Evolutionary conservation across 2,329 filamentous ascomycete genomes (phyloP).

Genomic region (Neofusicoccum sp.): DNA sequence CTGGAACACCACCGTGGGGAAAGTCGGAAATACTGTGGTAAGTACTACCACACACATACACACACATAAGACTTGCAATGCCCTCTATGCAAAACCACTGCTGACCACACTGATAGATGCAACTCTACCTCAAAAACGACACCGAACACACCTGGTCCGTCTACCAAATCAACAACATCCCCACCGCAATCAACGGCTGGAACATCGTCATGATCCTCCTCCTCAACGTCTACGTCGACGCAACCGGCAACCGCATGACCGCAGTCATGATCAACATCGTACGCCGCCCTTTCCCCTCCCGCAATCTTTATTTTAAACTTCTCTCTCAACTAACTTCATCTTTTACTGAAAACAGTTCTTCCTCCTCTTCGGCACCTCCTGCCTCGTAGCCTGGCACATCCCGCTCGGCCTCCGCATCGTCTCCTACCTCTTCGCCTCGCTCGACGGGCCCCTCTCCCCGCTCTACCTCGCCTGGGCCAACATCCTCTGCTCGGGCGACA

Average conservation of each 20-base stretch:
- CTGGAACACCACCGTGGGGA: not conserved
- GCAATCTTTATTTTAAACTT: not conserved
- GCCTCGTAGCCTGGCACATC: not conserved
- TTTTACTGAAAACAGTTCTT: not conserved
- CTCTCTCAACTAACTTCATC: not conserved
- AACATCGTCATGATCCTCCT: slow-evolving; percentile 2
- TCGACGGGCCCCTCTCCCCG: slow-evolving; percentile 37
- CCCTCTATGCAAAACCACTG: too few species aligned
- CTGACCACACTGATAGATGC: not conserved
- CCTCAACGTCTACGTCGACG: slow-evolving; percentile 26
- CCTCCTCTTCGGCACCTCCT: not conserved
- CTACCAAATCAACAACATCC: slow-evolving; percentile 12
- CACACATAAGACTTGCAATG: not conserved
- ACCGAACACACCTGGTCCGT: not conserved
- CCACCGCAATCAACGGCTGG: not conserved
- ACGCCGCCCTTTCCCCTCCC: not conserved
- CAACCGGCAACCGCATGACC: slow-evolving; percentile 33
- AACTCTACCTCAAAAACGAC: slow-evolving; percentile 11
- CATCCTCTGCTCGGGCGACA: slow-evolving; percentile 33
- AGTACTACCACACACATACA: not conserved
- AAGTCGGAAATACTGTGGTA: not conserved
- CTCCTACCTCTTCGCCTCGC: slow-evolving; percentile 37
- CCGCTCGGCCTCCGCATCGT: slow-evolving; percentile 30
- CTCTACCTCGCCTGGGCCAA: slow-evolving; percentile 40
- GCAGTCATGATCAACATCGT: slow-evolving; percentile 33